Evolutionary conservation across 2,329 filamentous ascomycete genomes (phyloP), one percentile per base, ranked within the genome.

Genomic region (Monilinia laxa): DNA sequence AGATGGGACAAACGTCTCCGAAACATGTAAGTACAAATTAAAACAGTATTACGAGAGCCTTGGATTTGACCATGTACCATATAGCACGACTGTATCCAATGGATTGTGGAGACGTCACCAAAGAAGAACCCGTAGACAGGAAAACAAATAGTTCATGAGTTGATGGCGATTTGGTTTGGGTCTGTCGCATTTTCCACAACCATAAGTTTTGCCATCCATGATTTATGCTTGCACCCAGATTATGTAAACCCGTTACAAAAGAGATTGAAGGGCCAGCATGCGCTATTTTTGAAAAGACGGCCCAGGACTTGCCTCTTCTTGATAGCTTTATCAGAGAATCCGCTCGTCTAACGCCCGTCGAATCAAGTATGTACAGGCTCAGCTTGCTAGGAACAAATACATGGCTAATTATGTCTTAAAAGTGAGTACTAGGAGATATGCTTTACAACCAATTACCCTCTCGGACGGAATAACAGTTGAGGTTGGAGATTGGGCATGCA

Each of bases 281-380:
- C 31, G 56, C 25, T 23, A 38, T 62, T 62, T 75, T 49, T 69
- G 71, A 31, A 72, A 72, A 18, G 60, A 71, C 51, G 11, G 40
- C 73, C 67, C 12, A 64, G 76, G 23, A 70, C 69, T 28, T 71
- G 71, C 47, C 74, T 68, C 58, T 76, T 74, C 28, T 28, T 4
- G 60, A 67, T 75, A 20, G 77, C 16, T 73, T 72, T 25, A 60
- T 79, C 31, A 74, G 73, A 45, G 77, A 79, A 66, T 74, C 71
- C 6, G 71, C 76, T 35, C 71, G 77, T 0, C 40, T 76, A 51
- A 67, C 20, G 6, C 60, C 68, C 23, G 54, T 68, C 9, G 56
- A 67, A 54, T 51, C 55, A 20, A 68, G 64, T 67, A 64, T 59
- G 54, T 47, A 3, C n/a, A 31, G 12, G 42, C 42, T 56, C 16